These are phyloP conservation scores for Solanum medicagineum DNA, from an alignment of 257 asterid species.

Conservation along the genomic window DNA sequence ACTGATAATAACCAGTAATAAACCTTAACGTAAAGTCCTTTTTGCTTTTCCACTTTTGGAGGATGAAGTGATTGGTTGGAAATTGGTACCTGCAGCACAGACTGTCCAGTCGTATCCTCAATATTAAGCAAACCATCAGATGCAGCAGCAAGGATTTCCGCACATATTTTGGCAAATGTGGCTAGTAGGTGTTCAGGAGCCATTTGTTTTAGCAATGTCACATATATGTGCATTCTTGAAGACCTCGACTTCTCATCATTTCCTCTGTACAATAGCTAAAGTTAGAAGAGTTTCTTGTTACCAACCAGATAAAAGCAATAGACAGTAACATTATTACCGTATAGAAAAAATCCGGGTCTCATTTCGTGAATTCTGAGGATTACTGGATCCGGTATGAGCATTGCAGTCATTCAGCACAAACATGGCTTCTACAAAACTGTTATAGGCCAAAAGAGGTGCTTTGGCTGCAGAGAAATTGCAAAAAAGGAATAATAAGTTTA, in stretches of 20 bases:
- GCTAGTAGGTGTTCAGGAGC: constrained; percentile 91
- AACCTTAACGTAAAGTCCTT: background rate
- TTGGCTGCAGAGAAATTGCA: constrained; percentile 42
- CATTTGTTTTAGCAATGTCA: constrained; percentile 88
- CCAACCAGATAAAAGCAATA: background rate
- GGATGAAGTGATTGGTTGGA: background rate
- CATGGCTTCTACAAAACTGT: constrained; percentile 87
- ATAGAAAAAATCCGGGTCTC: constrained; percentile 58
- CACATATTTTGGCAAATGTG: constrained; percentile 90
- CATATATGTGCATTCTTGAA: constrained; percentile 70
- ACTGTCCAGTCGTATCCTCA: constrained; percentile 62
- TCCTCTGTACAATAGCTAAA: constrained; percentile 40
- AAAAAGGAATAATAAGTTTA: background rate
- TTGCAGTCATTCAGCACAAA: constrained; percentile 85
- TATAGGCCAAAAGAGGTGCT: constrained; percentile 96
- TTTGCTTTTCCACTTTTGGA: background rate
- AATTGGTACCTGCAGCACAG: constrained; percentile 70
- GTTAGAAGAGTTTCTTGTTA: background rate
- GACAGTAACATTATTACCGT: constrained; percentile 31
- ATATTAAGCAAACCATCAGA: constrained; percentile 74
- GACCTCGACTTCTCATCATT: constrained; percentile 72
- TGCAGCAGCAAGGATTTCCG: constrained; percentile 90
- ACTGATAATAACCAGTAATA: background rate
- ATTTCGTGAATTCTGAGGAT: constrained; percentile 43
- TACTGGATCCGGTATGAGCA: constrained; percentile 75